phyloP scores from a whole-genome alignment of 225 moss, liverwort and hornwort genomes.

The Thuidium tamariscinum region DNA sequence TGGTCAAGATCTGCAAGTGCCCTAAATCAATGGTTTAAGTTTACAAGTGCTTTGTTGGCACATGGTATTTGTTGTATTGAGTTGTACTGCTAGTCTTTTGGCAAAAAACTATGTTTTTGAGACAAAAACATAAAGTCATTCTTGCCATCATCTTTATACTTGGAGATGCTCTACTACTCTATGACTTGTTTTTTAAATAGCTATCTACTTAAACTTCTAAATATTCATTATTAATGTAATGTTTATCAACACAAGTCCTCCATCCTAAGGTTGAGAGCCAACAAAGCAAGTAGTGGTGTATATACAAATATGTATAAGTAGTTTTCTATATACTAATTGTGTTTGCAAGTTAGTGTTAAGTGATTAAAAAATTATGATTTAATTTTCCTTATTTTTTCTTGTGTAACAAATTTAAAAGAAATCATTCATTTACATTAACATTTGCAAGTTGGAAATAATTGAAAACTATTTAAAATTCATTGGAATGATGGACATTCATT shows the following conservation, averaged over 20 bases:
- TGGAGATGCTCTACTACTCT: fast-evolving
- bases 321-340: too few relatives aligned
- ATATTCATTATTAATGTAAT: neutral
- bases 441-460: neutral
- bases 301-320: neutral
- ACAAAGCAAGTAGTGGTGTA: neutral
- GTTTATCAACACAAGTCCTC: neutral
- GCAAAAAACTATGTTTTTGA: too few relatives aligned
- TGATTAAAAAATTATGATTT: neutral
- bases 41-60: too few relatives aligned
- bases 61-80: too few relatives aligned
- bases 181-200: neutral
- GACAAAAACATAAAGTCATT: too few relatives aligned
- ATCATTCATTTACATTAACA: neutral
- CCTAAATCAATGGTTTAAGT: too few relatives aligned
- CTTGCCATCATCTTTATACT: too few relatives aligned
- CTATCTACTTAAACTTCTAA: neutral
- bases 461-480: neutral
- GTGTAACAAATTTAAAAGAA: neutral
- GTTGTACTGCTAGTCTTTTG: too few relatives aligned
- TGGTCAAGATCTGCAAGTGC: too few relatives aligned
- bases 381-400: neutral
- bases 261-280: neutral
- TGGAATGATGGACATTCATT: neutral
- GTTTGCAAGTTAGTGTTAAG: neutral